phyloP scores from a whole-genome alignment of 2,329 filamentous ascomycete species.

The Chrysoporthe cubensis region DNA sequence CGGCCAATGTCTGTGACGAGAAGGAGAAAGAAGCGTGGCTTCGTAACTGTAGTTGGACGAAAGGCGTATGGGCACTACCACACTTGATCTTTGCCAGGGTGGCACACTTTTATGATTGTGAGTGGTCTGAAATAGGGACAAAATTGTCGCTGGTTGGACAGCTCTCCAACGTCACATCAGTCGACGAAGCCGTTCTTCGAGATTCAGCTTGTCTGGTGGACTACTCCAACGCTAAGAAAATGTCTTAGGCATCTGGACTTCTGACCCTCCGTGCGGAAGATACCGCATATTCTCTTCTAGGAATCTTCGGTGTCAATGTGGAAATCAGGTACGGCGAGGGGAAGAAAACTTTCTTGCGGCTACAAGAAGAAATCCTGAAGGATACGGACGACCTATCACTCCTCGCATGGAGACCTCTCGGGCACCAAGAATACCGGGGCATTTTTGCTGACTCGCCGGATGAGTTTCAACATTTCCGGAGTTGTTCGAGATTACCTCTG shows the following conservation, averaged over 20 bases:
- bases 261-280: slow-evolving; percentile 15
- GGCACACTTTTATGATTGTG: background rate
- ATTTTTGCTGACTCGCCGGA: slow-evolving; percentile 11
- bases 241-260: slow-evolving; percentile 19
- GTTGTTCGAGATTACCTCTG: background rate
- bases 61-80: slow-evolving; percentile 9
- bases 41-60: slow-evolving; percentile 3
- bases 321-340: slow-evolving; percentile 19
- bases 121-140: background rate
- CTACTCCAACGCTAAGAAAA: slow-evolving; percentile 11
- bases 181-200: background rate
- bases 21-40: background rate
- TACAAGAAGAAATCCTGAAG: slow-evolving; percentile 25
- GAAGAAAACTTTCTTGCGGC: slow-evolving; percentile 6
- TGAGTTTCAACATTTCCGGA: slow-evolving; percentile 8
- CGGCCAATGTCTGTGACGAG: background rate
- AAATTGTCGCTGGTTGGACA: background rate
- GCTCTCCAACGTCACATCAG: background rate
- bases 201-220: slow-evolving; percentile 2
- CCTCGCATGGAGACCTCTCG: background rate
- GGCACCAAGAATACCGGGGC: slow-evolving; percentile 3
- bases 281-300: slow-evolving; percentile 22
- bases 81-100: slow-evolving; percentile 2
- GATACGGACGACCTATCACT: slow-evolving; percentile 13
- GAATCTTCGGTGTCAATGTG: slow-evolving; percentile 25